Evolutionary conservation across 257 asterid genomes (phyloP), one percentile per base, ranked within the genome.

Genomic region (Coffea canephora): DNA sequence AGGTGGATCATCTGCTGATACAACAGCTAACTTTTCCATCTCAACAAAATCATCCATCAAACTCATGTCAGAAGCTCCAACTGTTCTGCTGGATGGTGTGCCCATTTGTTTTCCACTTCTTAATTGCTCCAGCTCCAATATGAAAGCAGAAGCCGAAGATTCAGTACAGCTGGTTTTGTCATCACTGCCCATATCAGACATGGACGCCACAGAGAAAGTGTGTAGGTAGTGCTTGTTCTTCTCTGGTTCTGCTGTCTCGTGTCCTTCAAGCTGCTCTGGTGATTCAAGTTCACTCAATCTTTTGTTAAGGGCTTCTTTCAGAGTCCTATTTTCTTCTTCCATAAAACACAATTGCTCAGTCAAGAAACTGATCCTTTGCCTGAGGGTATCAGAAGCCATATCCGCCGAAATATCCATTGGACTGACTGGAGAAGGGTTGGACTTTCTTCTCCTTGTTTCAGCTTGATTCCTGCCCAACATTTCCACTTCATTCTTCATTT

Each of bases 31-130:
- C 85, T 90, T 95, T 82, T 95, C 99, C 97, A 95, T 95, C 91
- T 95, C 97, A 61, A 87, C 90, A 80, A 95, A 95, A 85, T 95
- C 99, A 80, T 91, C 97, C 98, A 95, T 90, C 81, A 95, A 89
- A 82, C 86, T 87, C 84, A 89, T 90, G 72, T 91, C 97, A 36
- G 91, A 82, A 81, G 90, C 76, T 78, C 89, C 95, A 82, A 85
- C 85, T 16, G 83, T 79, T 80, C 81, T 62, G 73, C 61, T 79
- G 62, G 88, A 83, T 34, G 89, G 87, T 46, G 84, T 79, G 18
- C 77, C 81, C 10, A 79, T 78, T 70, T 79, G 82, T 74, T 83
- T 91, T 83, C 83, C 89, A 70, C 57, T 86, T 83, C 80, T 91
- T 65, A 87, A 88, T 71, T 86, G 88, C 87, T 88, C 97, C 62